Base-by-base conservation (phyloP, 768 basidiomycete genomes). In the Suillus paluster region DNA sequence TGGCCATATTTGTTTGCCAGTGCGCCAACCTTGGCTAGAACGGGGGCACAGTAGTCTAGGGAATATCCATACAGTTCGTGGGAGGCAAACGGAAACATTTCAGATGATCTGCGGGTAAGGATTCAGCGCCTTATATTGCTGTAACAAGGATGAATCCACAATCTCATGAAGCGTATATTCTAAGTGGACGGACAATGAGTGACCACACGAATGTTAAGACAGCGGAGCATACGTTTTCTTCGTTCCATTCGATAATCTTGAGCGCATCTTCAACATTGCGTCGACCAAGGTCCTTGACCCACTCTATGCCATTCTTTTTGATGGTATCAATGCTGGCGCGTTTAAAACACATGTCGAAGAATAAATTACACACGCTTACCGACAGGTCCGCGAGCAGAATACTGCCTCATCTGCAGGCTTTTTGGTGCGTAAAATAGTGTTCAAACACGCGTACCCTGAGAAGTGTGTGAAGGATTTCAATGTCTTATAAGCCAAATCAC, bases 31-130 rank as follows among this genome's bases (percentile, higher is more conserved):
- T 79, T 69, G 2, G 81, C 80, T 6, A 88, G 78, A 25, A 84
- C 75, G 4, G 77, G 60, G 6, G 84, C 79, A 7, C 92, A 94
- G 62, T 92, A 95, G 9, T 85, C 83, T 27, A 98, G 81, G 17
- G 86, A 83, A 73, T 98, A 97, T 0, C 94, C 94, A 68, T 94
- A 85, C 21, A 80, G 81, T 19, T 77, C 80, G 66, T 98, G 96
- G 1, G 91, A 91, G 0, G 95, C 94, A 68, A 90, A 97, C 1
- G 95, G 95, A 75, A 97, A 97, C 85, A 97, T 89, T 65, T 95
- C 92, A 9, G 93, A 94, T 0, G 94, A 95, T 5, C 74, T 74
- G 48, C 4, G 27, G n/a, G 25, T 39, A 30, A 48, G 36, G 64
- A 54, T 30, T 52, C 50, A 52, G 30, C 19, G 30, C 33, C 33